A percentile compares a stretch with the other conserved stretches of the same genome.
Conservation (phyloP, 2,329 filamentous ascomycete genomes). For the Epichloe brachyelytri region DNA sequence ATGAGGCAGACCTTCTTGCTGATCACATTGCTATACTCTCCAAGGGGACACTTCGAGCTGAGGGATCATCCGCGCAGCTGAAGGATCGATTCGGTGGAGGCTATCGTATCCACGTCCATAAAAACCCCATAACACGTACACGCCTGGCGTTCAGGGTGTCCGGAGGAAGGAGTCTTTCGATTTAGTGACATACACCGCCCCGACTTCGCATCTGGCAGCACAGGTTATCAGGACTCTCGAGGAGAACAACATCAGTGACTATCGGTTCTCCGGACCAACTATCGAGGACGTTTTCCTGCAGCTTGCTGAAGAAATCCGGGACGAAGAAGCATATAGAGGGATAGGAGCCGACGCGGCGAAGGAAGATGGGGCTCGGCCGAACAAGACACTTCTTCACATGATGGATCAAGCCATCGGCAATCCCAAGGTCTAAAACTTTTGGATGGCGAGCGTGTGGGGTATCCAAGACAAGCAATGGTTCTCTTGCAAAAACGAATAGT, state of each 20-base stretch:
- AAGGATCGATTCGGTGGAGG: conserved; percentile 74
- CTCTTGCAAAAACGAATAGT: conserved; percentile 67
- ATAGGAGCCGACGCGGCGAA: conserved; percentile 10
- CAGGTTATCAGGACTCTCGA: conserved; percentile 60
- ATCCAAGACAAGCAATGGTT: conserved; percentile 56
- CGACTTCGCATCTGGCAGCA: conserved; percentile 57
- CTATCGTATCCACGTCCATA: conserved; percentile 67
- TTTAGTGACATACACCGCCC: conserved; percentile 58
- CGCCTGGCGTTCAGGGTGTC: conserved; percentile 41
- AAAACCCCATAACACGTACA: conserved; percentile 34
- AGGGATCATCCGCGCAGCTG: conserved; percentile 74
- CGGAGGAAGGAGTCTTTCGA: conserved; percentile 51
- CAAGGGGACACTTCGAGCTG: conserved; percentile 67
- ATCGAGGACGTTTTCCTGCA: conserved; percentile 89
- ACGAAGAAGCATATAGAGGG: conserved; percentile 28
- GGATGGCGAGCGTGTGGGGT: conserved; percentile 57
- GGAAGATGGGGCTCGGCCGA: conserved; percentile 12
- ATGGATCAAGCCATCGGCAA: conserved; percentile 8
- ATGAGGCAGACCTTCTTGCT: conserved; percentile 80
- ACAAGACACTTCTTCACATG: conserved; percentile 12
- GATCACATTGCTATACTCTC: conserved; percentile 84
- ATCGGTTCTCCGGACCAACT: conserved; percentile 76
- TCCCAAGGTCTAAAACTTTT: conserved; percentile 39
- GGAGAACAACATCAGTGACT: conserved; percentile 53
- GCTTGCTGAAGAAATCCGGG: conserved; percentile 65